Evolutionary conservation across 2,329 filamentous ascomycete genomes (phyloP).

Genomic region (Paecilomyces sp.): DNA sequence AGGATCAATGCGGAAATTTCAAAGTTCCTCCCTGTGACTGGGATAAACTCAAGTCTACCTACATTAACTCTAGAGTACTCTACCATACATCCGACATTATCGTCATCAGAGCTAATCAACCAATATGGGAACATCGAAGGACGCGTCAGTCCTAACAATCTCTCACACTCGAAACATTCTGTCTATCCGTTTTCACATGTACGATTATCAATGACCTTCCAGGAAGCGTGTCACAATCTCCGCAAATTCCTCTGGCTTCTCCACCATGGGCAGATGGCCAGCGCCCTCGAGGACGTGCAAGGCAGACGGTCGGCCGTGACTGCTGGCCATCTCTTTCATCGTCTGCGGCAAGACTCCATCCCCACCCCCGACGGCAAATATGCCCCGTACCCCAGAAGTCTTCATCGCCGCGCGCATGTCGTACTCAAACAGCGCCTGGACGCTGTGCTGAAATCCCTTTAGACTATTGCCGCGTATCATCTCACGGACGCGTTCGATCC

Average conservation of each 20-base stretch:
- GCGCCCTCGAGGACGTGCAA: constrained; percentile 61
- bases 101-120: not conserved
- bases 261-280: constrained; percentile 80
- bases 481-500: constrained; percentile 54
- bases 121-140: not conserved
- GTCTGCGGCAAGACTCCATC: constrained; percentile 71
- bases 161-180: not conserved
- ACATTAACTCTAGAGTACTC: not conserved
- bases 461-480: constrained; percentile 66
- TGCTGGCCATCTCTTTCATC: constrained; percentile 65
- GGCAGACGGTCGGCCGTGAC: constrained; percentile 51
- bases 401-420: constrained; percentile 41
- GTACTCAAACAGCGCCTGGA: constrained; percentile 54
- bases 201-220: not conserved
- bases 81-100: not conserved
- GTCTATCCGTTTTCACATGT: not conserved
- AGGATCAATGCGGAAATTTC: not conserved
- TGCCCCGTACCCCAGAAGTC: constrained; percentile 33
- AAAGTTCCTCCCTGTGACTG: not conserved
- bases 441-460: constrained; percentile 70
- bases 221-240: constrained; percentile 55
- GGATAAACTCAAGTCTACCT: too few species aligned
- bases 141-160: not conserved
- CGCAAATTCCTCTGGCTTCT: constrained; percentile 63
- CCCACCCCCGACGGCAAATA: constrained; percentile 65